phyloP scores from a whole-genome alignment of 495 filamentous ascomycete genomes.

The Elasticomyces elasticus region DNA sequence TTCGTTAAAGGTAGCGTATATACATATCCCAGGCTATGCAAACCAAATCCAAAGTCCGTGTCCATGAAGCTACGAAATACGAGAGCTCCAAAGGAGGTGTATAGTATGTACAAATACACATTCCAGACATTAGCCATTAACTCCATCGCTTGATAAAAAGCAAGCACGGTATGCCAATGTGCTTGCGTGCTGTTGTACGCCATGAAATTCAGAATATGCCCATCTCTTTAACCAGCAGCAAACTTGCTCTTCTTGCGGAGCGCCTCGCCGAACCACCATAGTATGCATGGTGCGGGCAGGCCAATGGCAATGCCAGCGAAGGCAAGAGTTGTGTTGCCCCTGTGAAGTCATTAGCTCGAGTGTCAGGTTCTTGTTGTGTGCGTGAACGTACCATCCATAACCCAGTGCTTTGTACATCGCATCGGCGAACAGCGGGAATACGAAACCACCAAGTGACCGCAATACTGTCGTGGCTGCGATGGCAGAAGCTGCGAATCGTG shows the following conservation, averaged over 20 bases:
- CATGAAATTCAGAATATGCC: background rate
- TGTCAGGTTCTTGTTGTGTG: background rate
- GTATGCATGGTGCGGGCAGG: constrained; percentile 48
- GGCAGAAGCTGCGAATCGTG: constrained; percentile 63
- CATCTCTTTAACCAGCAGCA: constrained; percentile 43
- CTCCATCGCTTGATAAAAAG: background rate
- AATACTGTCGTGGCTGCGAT: constrained; percentile 57
- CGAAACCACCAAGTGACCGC: constrained; percentile 59
- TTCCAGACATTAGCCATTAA: background rate
- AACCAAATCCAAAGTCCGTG: background rate
- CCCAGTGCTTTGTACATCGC: constrained; percentile 36
- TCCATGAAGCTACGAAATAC: background rate
- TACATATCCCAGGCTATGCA: background rate
- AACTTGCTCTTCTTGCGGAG: constrained; percentile 47
- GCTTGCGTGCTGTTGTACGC: background rate
- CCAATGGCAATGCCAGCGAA: constrained; percentile 47
- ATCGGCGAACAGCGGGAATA: constrained; percentile 58
- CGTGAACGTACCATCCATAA: constrained; percentile 40
- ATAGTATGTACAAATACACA: background rate
- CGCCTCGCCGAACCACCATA: constrained; percentile 50
- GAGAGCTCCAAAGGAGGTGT: background rate
- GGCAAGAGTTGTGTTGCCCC: constrained; percentile 52
- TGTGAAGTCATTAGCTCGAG: background rate
- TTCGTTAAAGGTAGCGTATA: background rate
- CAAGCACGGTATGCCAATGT: background rate